Evolutionary conservation across 225 moss, liverwort and hornwort species (phyloP).

Genomic region (Straminergon stramineum): DNA sequence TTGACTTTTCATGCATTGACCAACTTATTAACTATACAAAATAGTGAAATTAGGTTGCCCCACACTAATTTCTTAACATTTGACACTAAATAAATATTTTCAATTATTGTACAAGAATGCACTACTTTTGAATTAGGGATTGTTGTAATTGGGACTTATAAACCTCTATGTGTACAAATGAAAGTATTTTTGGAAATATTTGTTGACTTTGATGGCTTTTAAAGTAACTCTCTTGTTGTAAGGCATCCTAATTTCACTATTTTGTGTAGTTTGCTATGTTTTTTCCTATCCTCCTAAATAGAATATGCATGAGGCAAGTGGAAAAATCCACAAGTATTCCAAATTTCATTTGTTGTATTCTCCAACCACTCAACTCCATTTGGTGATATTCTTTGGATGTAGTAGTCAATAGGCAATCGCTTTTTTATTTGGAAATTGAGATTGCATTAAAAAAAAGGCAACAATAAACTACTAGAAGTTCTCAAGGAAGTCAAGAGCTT

Average conservation of each 20-base stretch:
- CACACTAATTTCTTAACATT: too few species aligned
- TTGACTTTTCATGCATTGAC: not conserved
- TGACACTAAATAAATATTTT: too few species aligned
- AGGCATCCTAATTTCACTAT: too few species aligned
- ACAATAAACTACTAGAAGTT: not conserved
- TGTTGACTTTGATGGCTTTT: too few species aligned
- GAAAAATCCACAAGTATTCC: not conserved
- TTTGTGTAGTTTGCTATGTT: rapidly evolving
- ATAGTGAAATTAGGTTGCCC: too few species aligned
- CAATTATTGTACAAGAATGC: too few species aligned
- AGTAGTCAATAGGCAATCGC: rapidly evolving
- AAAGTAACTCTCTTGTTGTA: too few species aligned
- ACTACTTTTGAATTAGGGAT: too few species aligned
- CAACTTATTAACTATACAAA: rapidly evolving
- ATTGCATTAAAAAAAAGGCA: not conserved
- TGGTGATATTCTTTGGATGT: not conserved
- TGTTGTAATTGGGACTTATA: too few species aligned
- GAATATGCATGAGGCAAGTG: not conserved
- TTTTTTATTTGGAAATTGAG: not conserved
- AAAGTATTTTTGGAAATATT: too few species aligned
- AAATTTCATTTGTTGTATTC: not conserved
- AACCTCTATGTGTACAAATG: too few species aligned
- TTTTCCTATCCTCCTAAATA: not conserved
- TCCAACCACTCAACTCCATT: not conserved
- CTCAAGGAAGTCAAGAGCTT: rapidly evolving